Evolutionary conservation across 805 yeast genomes (phyloP).

Genomic region (Candida saitoana): DNA sequence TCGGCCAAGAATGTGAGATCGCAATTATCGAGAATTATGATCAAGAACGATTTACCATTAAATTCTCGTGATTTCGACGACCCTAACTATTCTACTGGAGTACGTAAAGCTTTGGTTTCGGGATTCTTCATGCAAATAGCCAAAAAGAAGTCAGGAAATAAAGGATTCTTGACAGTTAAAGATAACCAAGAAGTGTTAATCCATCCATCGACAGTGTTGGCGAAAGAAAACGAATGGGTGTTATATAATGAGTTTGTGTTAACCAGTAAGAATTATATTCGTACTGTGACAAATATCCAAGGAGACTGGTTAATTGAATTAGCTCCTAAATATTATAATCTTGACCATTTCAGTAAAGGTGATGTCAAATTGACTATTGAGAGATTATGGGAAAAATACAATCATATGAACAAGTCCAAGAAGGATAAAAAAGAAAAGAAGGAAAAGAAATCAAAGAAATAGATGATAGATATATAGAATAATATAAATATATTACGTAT

Average conservation of each 20-base stretch:
- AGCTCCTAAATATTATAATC: conserved; percentile 68
- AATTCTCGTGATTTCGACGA: conserved; percentile 60
- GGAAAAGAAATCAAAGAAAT: too few species aligned
- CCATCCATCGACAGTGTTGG: conserved; percentile 89
- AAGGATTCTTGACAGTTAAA: conserved; percentile 83
- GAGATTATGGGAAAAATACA: conserved; percentile 44
- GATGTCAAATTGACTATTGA: conserved; percentile 70
- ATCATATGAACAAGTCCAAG: conserved; percentile 2
- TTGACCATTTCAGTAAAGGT: conserved; percentile 63
- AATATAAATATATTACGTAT: too few species aligned
- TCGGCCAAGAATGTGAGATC: conserved; percentile 84
- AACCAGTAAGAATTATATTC: conserved; percentile 87
- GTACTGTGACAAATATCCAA: conserved; percentile 86
- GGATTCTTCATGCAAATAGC: conserved; percentile 99
- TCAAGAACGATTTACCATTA: conserved; percentile 68
- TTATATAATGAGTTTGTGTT: conserved; percentile 92
- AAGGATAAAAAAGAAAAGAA: neutral
- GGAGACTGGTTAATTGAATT: conserved; percentile 90
- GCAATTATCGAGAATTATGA: conserved; percentile 83
- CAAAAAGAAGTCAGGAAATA: conserved; percentile 76
- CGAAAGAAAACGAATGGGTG: conserved; percentile 90
- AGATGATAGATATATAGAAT: too few species aligned
- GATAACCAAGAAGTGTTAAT: conserved; percentile 94
- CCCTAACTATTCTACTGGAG: conserved; percentile 64
- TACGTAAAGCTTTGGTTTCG: conserved; percentile 80